These are phyloP conservation scores for Podospora bellae-mahoneyi DNA, from an alignment of 495 filamentous ascomycete genomes.

Conservation along the genomic window DNA sequence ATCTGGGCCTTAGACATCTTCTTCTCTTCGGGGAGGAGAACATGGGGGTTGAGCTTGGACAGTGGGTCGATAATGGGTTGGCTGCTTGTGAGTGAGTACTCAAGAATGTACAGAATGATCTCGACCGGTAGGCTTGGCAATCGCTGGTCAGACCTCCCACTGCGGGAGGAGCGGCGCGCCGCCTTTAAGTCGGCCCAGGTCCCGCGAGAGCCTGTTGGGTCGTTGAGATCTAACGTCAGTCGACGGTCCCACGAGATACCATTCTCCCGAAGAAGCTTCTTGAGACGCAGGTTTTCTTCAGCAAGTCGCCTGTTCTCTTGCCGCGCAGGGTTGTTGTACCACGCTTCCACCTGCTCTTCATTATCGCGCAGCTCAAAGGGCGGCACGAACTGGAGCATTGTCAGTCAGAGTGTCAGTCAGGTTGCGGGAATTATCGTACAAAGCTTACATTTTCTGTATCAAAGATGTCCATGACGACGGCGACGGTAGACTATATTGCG, in stretches of 20 bases:
- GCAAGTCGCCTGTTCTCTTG: constrained; percentile 32
- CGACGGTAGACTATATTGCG: not conserved
- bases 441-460: not conserved
- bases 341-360: constrained; percentile 39
- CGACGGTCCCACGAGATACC: constrained; percentile 34
- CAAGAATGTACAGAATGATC: constrained; percentile 44
- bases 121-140: constrained; percentile 44
- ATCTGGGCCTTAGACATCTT: constrained; percentile 31
- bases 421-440: not conserved
- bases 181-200: constrained; percentile 9
- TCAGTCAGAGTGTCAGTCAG: not conserved
- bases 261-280: constrained; percentile 39
- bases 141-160: not conserved
- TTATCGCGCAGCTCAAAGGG: constrained; percentile 45
- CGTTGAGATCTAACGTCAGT: constrained; percentile 15
- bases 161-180: constrained; percentile 12
- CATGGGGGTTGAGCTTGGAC: constrained; percentile 32
- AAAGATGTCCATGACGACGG: not conserved
- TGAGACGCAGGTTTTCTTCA: constrained; percentile 39
- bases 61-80: constrained; percentile 49
- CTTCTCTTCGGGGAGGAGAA: constrained; percentile 36
- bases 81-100: constrained; percentile 41
- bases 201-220: constrained; percentile 11
- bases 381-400: not conserved
- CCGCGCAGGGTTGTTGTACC: constrained; percentile 41